These are phyloP conservation scores for Naganishia onofrii DNA, from an alignment of 768 basidiomycete species.

Conservation along the genomic window DNA sequence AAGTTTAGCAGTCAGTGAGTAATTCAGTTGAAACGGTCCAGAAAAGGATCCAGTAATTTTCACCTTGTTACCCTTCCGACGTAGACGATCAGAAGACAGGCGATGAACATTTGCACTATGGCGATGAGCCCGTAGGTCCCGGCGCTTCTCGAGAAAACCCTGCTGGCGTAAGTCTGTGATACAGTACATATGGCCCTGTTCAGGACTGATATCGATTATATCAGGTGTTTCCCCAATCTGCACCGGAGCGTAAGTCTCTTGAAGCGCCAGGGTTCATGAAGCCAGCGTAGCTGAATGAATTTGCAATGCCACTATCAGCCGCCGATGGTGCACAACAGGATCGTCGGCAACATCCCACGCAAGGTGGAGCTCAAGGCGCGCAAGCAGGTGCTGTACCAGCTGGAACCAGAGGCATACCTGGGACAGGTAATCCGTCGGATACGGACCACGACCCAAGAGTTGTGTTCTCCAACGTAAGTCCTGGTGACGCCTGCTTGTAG, in stretches of 20 bases:
- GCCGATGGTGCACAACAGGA: slow-evolving; percentile 29
- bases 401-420: slow-evolving; percentile 42
- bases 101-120: slow-evolving; percentile 40
- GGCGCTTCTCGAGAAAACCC: slow-evolving; percentile 49
- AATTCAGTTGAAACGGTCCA: no score
- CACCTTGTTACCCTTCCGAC: no score
- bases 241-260: slow-evolving; percentile 9
- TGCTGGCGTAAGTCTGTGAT: slow-evolving; percentile 43
- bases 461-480: slow-evolving; percentile 49
- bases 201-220: background rate
- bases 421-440: slow-evolving; percentile 43
- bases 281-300: no score
- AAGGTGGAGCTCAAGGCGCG: slow-evolving; percentile 7
- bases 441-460: slow-evolving; percentile 41
- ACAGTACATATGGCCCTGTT: background rate
- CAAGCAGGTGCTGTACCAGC: slow-evolving; percentile 27
- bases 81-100: slow-evolving; percentile 42
- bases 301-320: slow-evolving; percentile 13
- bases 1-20: slow-evolving; percentile 22
- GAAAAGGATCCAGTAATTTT: no score
- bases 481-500: background rate
- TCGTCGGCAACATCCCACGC: slow-evolving; percentile 11
- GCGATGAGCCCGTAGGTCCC: slow-evolving; percentile 41
- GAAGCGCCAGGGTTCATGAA: no score
- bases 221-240: slow-evolving; percentile 42